phyloP scores from a whole-genome alignment of 2,329 filamentous ascomycete genomes.

The Aspergillaceae sp. region DNA sequence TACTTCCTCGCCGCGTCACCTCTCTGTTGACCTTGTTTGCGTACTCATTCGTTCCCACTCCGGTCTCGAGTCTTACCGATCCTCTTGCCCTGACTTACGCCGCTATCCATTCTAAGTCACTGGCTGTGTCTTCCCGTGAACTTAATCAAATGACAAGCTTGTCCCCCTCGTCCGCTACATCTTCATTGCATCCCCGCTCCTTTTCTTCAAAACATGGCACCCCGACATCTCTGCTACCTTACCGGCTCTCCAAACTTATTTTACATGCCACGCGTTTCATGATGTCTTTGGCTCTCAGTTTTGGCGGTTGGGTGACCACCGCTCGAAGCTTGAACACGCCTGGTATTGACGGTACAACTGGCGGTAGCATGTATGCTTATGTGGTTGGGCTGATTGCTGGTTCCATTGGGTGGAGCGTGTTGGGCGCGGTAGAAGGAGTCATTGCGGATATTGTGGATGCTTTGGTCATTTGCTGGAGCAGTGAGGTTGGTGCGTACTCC shows the following conservation, averaged over 20 bases:
- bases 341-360: slow-evolving; percentile 39
- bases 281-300: slow-evolving; percentile 81
- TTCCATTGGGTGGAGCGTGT: slow-evolving; percentile 87
- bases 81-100: slow-evolving; percentile 87
- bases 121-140: slow-evolving; percentile 68
- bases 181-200: slow-evolving; percentile 45
- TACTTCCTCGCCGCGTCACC: slow-evolving; percentile 69
- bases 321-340: slow-evolving; percentile 66
- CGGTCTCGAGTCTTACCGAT: slow-evolving; percentile 78
- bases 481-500: slow-evolving; percentile 62
- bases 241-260: slow-evolving; percentile 81
- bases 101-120: slow-evolving; percentile 81
- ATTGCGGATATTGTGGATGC: slow-evolving; percentile 81
- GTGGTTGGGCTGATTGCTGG: slow-evolving; percentile 86
- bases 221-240: slow-evolving; percentile 61
- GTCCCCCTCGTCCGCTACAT: slow-evolving; percentile 58
- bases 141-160: slow-evolving; percentile 77
- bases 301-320: slow-evolving; percentile 93
- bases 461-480: slow-evolving; percentile 87
- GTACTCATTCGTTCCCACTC: slow-evolving; percentile 74
- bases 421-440: slow-evolving; percentile 85
- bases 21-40: slow-evolving; percentile 61
- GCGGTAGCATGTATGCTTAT: slow-evolving; percentile 87
- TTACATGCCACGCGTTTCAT: slow-evolving; percentile 85
- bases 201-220: slow-evolving; percentile 34